Evolutionary conservation across 176 grass and related monocot species (phyloP), one percentile per base, ranked within the genome.

Genomic region (Chrysopogon serrulatus): DNA sequence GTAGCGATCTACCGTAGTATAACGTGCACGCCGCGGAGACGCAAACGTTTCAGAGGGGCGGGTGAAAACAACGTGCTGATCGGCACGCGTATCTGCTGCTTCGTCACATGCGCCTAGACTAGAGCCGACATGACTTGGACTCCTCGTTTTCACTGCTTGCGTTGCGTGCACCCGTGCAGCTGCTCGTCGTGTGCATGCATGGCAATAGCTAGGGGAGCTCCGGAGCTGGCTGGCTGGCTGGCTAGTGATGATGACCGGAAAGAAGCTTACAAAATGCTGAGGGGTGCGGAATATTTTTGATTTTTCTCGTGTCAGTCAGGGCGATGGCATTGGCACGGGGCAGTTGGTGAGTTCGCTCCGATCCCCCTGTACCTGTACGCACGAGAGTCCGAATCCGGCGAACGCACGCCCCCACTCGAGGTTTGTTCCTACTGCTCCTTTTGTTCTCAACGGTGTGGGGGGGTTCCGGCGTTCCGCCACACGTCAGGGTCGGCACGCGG

Each of bases 281-380:
- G 70, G 16, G 21, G 16, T 5, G 59, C 2, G 23, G 51, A 87
- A 87, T 82, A 82, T 76, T 76, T 65, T n/a, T n/a, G n/a, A n/a
- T n/a, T n/a, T 68, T 11, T 0, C 61, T 31, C 35, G 36, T 76
- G 61, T 57, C 54, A 56, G 33, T 24, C 33, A 66, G 44, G 10
- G 33, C 24, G 79, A 68, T 74, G 61, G 3, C 81, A 30, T 48
- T 59, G 68, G 53, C 23, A 1, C 53, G 53, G 8, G 54, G 54
- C 54, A 59, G 54, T 26, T 60, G n/a, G n/a, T 59, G 24, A 24
- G 23, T 57, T 57, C 3, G 9, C 10, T n/a, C n/a, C n/a, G n/a
- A n/a, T n/a, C 21, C 8, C 21, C 4, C 2, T 26, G 3, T 59
- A 39, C 36, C n/a, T n/a, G n/a, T 39, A 59, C 21, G 21, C 69